Conservation (phyloP, 129 eudicot species). For the Tagetes erecta region DNA sequence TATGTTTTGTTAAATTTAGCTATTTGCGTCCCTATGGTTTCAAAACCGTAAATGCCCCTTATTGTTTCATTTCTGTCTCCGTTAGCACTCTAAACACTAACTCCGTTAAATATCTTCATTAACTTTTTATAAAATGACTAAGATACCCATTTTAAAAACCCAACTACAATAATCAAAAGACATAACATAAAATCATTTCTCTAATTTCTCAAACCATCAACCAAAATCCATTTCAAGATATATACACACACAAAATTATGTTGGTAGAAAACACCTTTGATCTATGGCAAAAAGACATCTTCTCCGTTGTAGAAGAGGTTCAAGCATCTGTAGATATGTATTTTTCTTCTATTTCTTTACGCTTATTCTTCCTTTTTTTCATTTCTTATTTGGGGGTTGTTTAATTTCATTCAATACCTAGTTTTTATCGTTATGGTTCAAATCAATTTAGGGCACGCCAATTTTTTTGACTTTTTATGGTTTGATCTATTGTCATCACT, state of each 20-base stretch:
- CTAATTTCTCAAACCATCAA: not conserved
- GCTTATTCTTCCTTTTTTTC: not conserved
- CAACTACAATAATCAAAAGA: not conserved
- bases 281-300: slow-evolving; percentile 89
- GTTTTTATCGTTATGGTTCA: slow-evolving; percentile 7
- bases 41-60: too few species aligned
- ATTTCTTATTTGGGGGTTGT: slow-evolving; percentile 26
- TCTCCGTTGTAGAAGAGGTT: slow-evolving; percentile 92
- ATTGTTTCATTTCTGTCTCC: too few species aligned
- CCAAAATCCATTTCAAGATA: not conserved
- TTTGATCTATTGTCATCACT: not conserved
- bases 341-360: slow-evolving; percentile 10
- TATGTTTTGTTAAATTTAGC: too few species aligned
- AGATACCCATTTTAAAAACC: too few species aligned
- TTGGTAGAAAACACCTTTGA: slow-evolving; percentile 76
- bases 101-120: too few species aligned
- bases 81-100: too few species aligned
- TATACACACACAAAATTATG: slow-evolving; percentile 32
- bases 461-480: slow-evolving; percentile 14
- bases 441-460: slow-evolving; percentile 8
- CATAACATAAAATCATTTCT: slow-evolving; percentile 16
- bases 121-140: too few species aligned
- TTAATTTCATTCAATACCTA: slow-evolving; percentile 11
- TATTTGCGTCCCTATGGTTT: too few species aligned
- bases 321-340: slow-evolving; percentile 90